A percentile compares a stretch with the other conserved stretches of the same genome.
Evolutionary conservation across 176 grass and related monocot genomes (phyloP).

Genomic region (Paspalum notatum): DNA sequence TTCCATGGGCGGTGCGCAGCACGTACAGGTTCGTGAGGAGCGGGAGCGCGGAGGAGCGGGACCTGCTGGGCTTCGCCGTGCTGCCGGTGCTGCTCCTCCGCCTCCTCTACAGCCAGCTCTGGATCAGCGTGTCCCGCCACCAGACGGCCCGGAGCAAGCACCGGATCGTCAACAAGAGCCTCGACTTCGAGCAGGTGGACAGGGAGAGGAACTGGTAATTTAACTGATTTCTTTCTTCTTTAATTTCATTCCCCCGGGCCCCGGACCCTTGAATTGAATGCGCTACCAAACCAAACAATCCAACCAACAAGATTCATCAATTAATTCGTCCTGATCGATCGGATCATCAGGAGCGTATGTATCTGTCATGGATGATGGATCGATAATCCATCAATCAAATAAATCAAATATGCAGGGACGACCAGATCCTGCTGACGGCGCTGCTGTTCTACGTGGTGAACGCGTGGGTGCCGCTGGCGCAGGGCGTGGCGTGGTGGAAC

Average conservation of each 20-base stretch:
- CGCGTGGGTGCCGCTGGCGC: constrained; percentile 3
- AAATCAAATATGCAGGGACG: constrained; percentile 93
- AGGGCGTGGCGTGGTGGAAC: constrained; percentile 60
- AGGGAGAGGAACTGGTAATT: constrained; percentile 91
- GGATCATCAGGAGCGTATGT: too few relatives aligned
- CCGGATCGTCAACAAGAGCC: constrained; percentile 77
- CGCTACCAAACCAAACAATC: too few relatives aligned
- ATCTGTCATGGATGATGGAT: too few relatives aligned
- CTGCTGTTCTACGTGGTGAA: constrained; percentile 57
- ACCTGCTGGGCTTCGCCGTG: constrained; percentile 48
- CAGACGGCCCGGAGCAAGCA: constrained; percentile 82
- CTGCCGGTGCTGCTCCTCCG: constrained; percentile 56
- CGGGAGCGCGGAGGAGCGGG: constrained; percentile 24
- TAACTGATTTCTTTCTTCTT: too few relatives aligned
- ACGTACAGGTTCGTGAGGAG: constrained; percentile 48
- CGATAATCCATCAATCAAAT: too few relatives aligned
- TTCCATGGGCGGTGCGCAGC: constrained; percentile 59
- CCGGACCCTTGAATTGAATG: too few relatives aligned
- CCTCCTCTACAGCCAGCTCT: constrained; percentile 77
- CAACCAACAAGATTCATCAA: too few relatives aligned
- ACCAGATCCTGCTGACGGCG: constrained; percentile 89
- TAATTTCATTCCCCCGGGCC: too few relatives aligned
- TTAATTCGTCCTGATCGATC: too few relatives aligned
- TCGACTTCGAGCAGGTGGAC: constrained; percentile 94
- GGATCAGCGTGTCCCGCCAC: constrained; percentile 83